Base-by-base conservation (phyloP, 768 basidiomycete genomes). In the Suillus spraguei region DNA sequence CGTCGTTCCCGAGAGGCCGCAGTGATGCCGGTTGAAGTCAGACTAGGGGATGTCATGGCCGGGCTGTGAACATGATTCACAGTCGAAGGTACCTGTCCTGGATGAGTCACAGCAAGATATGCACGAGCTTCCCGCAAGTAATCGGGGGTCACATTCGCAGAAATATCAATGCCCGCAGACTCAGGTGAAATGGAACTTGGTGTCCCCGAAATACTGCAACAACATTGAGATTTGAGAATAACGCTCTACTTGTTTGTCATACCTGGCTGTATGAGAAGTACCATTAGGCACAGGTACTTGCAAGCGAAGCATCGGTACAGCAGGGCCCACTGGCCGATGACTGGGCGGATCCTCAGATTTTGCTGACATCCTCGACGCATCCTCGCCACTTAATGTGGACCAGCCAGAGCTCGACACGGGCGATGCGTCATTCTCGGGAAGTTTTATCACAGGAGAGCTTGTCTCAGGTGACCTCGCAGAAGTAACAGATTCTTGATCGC, bases 131-230 rank as follows among this genome's bases (percentile, higher is more conserved):
- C 74, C 1, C 72, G 72, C 60, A 75, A 65, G 54, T 71, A 76
- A 9, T 75, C 74, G 38, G 75, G 75, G 0, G 75, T 75, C 66
- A 72, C 66, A 60, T 65, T 74, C 13, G 73, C 73, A 33, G 73
- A 72, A 32, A 72, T 42, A 49, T 68, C 69, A 35, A 77, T 74
- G 9, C 69, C 74, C 1, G 75, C 75, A 0, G 74, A 75, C 60
- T 75, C 75, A 7, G 74, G 74, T 8, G 74, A 77, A 49, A 76
- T 72, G 13, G 74, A 72, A 22, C 74, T 75, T 2, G 72, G 72
- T 35, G 61, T 72, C 22, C 52, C 67, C n/a, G 67, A 73, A 52
- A 66, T 63, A 53, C 74, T 75, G 64, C 10, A 36, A 35, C 8
- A 60, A 35, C 49, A 28, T 41, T 58, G 28, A 58, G 11, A 20